Evolutionary conservation across 225 moss, liverwort and hornwort species (phyloP), one percentile per base, ranked within the genome.

Genomic region (Takakia lepidozioides): DNA sequence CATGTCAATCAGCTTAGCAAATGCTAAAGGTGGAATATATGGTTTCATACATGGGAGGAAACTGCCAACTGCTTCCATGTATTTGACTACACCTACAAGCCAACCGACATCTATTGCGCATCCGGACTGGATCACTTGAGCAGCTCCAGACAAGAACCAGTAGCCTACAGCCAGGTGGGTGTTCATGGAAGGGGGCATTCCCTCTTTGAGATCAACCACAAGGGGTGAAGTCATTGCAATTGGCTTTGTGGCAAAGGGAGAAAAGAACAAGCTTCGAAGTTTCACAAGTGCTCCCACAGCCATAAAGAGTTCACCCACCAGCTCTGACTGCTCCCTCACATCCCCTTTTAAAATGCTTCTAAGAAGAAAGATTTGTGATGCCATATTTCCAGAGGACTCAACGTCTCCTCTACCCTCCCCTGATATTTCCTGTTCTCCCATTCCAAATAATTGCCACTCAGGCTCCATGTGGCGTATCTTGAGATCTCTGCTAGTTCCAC

Each of bases 241-340:
- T 18, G 20, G 11, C 13, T 60, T 48, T 25, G 57, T 54, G 16
- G 82, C 63, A 42, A 67, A 77, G 10, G 82, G 82, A 43, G 82
- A 73, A 49, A 19, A 46, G 61, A 76, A 73, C 54, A 82, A 56
- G 50, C 76, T 72, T 46, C 81, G 81, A 22, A 93, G 46, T 56
- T 70, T 88, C 29, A 89, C 52, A 43, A 78, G 34, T 23, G 78
- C 88, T 20, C 83, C 88, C 58, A 74, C 36, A 53, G 88, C 78
- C 71, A 89, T 62, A 48, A 63, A 93, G 64, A 89, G 78, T 76
- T 93, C 88, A 39, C 93, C 88, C 25, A 93, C 73, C 5, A 86
- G 51, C 26, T 83, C 75, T 51, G 73, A 51, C 40, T 60, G 71
- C 28, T 74, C 81, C 50, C 50, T 54, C 43, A 60, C 60, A 32